Conservation (phyloP, 2,329 filamentous ascomycete genomes). For the Fusarium aywerte region DNA sequence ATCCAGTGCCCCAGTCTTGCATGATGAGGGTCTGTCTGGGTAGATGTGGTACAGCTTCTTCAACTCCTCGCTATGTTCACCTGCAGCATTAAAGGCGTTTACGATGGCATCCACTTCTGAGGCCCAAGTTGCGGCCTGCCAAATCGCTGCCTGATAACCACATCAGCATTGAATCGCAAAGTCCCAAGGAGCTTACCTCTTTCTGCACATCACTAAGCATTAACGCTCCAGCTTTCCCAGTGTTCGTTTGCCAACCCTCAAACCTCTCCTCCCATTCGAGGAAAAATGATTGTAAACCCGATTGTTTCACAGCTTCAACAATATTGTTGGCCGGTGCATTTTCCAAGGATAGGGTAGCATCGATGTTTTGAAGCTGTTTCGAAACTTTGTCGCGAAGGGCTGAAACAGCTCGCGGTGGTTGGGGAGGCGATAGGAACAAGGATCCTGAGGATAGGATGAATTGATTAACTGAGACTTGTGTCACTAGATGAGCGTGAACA, state of each 20-base stretch:
- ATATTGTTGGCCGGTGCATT: not conserved
- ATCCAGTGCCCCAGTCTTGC: constrained; percentile 54
- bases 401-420: constrained; percentile 36
- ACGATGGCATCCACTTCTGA: fast-evolving
- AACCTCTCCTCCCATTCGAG: constrained; percentile 14
- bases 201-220: constrained; percentile 8
- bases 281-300: constrained; percentile 6
- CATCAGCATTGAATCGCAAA: not conserved
- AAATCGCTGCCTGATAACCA: not conserved
- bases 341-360: constrained; percentile 37
- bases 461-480: constrained; percentile 41
- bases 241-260: constrained; percentile 5
- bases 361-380: not conserved
- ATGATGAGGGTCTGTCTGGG: constrained; percentile 52
- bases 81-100: not conserved
- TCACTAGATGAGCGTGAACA: constrained; percentile 56
- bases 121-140: not conserved
- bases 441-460: constrained; percentile 56
- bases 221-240: not conserved
- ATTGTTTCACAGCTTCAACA: constrained; percentile 5
- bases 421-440: constrained; percentile 56
- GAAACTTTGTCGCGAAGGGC: not conserved
- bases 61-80: constrained; percentile 47
- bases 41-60: constrained; percentile 56
- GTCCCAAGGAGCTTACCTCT: not conserved